These are phyloP conservation scores for Dovyalis caffra DNA, from an alignment of 345 rosid species.

Conservation along the genomic window DNA sequence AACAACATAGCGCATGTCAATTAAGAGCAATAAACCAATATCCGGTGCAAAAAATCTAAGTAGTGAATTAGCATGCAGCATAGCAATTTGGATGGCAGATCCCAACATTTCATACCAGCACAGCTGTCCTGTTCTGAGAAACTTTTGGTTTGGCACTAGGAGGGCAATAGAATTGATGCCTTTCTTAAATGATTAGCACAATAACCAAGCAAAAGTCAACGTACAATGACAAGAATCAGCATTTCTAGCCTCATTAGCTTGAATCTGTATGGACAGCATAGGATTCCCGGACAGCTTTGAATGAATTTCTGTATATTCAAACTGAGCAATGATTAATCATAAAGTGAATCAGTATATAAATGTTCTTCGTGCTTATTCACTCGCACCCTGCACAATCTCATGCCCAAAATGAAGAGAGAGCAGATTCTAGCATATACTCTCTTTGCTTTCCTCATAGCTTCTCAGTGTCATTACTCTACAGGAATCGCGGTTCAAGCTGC, in stretches of 20 bases:
- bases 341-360: conserved; percentile 11
- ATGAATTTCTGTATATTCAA: conserved; percentile 14
- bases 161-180: conserved; percentile 1
- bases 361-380: neutral
- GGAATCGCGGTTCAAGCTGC: conserved; percentile 1
- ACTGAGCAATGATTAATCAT: conserved; percentile 21
- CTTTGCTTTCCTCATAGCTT: conserved; percentile 15
- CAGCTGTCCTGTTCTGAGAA: neutral
- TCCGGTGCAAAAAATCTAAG: neutral
- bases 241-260: neutral
- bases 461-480: conserved; percentile 8
- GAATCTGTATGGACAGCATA: conserved; percentile 10
- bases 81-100: neutral
- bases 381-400: neutral
- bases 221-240: conserved; percentile 14
- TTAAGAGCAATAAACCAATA: no score
- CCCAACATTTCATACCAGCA: neutral
- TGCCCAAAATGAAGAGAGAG: conserved; percentile 19
- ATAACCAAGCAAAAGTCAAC: conserved; percentile 15
- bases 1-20: no score
- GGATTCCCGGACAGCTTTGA: conserved; percentile 39
- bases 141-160: conserved; percentile 5
- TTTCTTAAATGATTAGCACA: no score
- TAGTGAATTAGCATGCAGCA: neutral
- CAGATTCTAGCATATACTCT: conserved; percentile 8